Evolutionary conservation across 495 filamentous ascomycete species (phyloP).

Genomic region (Aspergillus homomorphus): DNA sequence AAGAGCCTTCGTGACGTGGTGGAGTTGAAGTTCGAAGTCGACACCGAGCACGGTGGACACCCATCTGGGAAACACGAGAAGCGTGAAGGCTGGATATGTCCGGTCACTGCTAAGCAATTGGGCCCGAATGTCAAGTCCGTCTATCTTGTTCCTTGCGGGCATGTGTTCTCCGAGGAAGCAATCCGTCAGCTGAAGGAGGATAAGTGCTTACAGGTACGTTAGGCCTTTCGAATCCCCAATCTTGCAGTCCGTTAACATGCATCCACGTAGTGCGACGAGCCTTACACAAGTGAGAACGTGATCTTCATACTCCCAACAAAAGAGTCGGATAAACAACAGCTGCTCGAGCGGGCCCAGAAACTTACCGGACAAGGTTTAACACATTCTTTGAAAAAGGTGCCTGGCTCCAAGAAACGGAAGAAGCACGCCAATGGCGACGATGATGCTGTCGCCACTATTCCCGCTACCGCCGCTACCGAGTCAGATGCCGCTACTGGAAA

Average conservation of each 20-base stretch:
- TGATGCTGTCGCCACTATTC: neutral
- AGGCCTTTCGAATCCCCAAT: neutral
- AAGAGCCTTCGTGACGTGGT: constrained; percentile 84
- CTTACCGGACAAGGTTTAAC: constrained; percentile 70
- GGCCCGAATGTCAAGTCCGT: constrained; percentile 77
- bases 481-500: constrained; percentile 16
- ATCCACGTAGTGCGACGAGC: constrained; percentile 58
- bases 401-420: constrained; percentile 67
- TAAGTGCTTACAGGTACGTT: constrained; percentile 57
- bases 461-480: constrained; percentile 18
- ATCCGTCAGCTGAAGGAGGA: constrained; percentile 72
- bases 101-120: constrained; percentile 80
- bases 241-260: constrained; percentile 3
- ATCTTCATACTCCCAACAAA: constrained; percentile 77
- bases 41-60: constrained; percentile 37
- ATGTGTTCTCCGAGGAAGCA: constrained; percentile 84
- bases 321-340: constrained; percentile 63
- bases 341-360: constrained; percentile 60
- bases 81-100: constrained; percentile 71
- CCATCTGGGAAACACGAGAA: constrained; percentile 40
- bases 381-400: constrained; percentile 83
- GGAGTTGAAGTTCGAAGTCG: constrained; percentile 76
- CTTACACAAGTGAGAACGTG: constrained; percentile 72
- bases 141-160: constrained; percentile 92
- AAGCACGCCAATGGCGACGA: constrained; percentile 43